Evolutionary conservation across 2,329 filamentous ascomycete species (phyloP), one percentile per base, ranked within the genome.

Genomic region (Botrytis sinoallii): DNA sequence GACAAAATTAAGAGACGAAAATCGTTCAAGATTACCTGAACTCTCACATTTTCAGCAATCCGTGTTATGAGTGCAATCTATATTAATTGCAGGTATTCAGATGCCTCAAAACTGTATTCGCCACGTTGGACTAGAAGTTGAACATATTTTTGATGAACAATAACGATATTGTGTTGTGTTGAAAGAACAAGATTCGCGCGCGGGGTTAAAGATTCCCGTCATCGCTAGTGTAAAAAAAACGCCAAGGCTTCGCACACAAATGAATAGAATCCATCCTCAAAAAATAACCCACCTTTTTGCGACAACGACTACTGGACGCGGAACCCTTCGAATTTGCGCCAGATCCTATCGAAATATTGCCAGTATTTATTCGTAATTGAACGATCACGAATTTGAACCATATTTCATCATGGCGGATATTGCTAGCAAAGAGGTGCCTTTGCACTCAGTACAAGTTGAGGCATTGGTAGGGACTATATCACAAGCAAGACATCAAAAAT

Each of bases 391-490:
- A 60, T 46, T 48, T 67, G 52, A 25, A 57, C 16, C 71, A 40
- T 32, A 72, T 60, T 72, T 76, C 77, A 88, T 82, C 78, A 90
- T 91, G 89, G 87, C 85, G 79, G 89, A 91, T 78, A 81, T 83
- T 80, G 73, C 74, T 65, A 79, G 82, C 76, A 92, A 90, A 85
- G 91, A 93, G 83, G 85, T 85, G 83, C 89, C 93, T 83, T 88
- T 97, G 85, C 92, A 91, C 87, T 89, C 93, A 84, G 93, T 98
- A 81, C 94, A 97, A 87, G 92, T 98, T 82, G 95, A 97, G 87
- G 94, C 95, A 81, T 87, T 98, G 87, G 95, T 97, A 88, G 83
- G 91, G 84, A 77, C 74, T 76, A 75, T 75, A 75, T 75, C 75
- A 80, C 80, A 81, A 82, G 82, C 75, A 78, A 78, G 32, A 67